These are phyloP conservation scores for Blastobotrys ciferrii DNA, from an alignment of 1,139 yeast species.

Conservation along the genomic window DNA sequence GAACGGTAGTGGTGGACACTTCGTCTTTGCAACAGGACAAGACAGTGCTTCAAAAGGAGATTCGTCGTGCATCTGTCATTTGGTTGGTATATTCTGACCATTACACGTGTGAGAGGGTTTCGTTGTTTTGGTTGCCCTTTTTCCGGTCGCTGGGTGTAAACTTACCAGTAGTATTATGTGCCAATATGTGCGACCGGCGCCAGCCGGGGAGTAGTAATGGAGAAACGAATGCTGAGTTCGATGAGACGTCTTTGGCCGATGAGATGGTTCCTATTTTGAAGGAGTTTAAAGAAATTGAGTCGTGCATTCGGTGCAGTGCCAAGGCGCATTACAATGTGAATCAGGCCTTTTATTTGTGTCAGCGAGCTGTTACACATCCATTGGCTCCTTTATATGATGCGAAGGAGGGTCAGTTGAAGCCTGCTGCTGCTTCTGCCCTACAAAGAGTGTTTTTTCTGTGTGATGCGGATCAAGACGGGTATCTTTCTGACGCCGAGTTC, in stretches of 20 bases:
- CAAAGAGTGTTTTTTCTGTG: slow-evolving; percentile 78
- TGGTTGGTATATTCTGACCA: slow-evolving; percentile 93
- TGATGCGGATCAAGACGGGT: slow-evolving; percentile 90
- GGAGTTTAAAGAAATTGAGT: slow-evolving; percentile 91
- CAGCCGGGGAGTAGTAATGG: slow-evolving; percentile 27
- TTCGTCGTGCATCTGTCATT: slow-evolving; percentile 83
- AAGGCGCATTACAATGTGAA: slow-evolving; percentile 78
- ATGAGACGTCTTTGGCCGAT: slow-evolving; percentile 46
- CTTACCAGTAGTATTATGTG: slow-evolving; percentile 82
- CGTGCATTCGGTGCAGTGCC: slow-evolving; percentile 86
- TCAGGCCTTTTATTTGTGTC: slow-evolving; percentile 84
- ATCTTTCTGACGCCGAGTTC: slow-evolving; percentile 66
- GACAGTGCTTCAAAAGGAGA: slow-evolving; percentile 60
- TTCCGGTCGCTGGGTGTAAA: slow-evolving; percentile 91
- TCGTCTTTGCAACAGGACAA: slow-evolving; percentile 57
- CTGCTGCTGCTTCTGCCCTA: slow-evolving; percentile 71
- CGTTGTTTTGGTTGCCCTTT: slow-evolving; percentile 91
- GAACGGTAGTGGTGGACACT: slow-evolving; percentile 78
- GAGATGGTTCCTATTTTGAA: slow-evolving; percentile 84
- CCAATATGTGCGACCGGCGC: slow-evolving; percentile 66
- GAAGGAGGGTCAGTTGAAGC: slow-evolving; percentile 80
- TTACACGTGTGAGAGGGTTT: slow-evolving; percentile 87
- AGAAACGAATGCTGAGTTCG: slow-evolving; percentile 18
- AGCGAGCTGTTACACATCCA: slow-evolving; percentile 88
- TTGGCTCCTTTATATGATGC: slow-evolving; percentile 92